A percentile compares a stretch with the other conserved stretches of the same genome.
phyloP scores from a whole-genome alignment of 768 basidiomycete genomes.

The Termitomyces eurrhizus region DNA sequence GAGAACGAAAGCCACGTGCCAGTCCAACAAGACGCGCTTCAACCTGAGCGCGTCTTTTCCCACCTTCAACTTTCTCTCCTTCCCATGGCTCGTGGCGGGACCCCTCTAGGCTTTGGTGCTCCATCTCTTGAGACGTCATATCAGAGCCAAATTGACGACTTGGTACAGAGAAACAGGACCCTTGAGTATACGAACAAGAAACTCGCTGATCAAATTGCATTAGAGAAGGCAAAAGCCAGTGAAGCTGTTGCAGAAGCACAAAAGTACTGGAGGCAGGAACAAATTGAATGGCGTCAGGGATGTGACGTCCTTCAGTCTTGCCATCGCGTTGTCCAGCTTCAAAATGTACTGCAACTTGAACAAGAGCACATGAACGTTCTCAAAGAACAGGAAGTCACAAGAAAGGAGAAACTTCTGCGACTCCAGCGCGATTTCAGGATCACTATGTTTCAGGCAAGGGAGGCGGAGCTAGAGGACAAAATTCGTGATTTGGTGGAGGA shows the following conservation, averaged over 20 bases:
- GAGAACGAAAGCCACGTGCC: conserved; percentile 12
- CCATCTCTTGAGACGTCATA: conserved; percentile 56
- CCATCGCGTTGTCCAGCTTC: conserved; percentile 63
- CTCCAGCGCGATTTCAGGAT: conserved; percentile 66
- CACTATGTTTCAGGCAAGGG: conserved; percentile 61
- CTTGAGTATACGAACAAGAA: conserved; percentile 59
- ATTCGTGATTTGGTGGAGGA: conserved; percentile 51
- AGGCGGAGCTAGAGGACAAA: conserved; percentile 54
- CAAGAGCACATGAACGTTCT: conserved; percentile 47
- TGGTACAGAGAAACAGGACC: conserved; percentile 63
- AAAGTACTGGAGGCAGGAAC: conserved; percentile 48
- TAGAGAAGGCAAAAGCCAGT: conserved; percentile 39
- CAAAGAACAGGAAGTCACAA: conserved; percentile 48
- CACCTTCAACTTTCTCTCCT: background rate
- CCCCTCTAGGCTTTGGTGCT: conserved; percentile 21
- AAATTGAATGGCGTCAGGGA: conserved; percentile 55
- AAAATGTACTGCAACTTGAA: conserved; percentile 50
- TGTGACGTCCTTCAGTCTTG: conserved; percentile 60
- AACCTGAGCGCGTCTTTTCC: conserved; percentile 4
- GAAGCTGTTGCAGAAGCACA: conserved; percentile 40
- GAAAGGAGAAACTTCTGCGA: conserved; percentile 55
- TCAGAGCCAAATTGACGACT: conserved; percentile 67
- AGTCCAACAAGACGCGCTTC: background rate
- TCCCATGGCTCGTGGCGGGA: conserved; percentile 19
- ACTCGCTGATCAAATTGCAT: conserved; percentile 43